Evolutionary conservation across 2,329 filamentous ascomycete genomes (phyloP), one percentile per base, ranked within the genome.

Genomic region (Penicillium vulpinum): DNA sequence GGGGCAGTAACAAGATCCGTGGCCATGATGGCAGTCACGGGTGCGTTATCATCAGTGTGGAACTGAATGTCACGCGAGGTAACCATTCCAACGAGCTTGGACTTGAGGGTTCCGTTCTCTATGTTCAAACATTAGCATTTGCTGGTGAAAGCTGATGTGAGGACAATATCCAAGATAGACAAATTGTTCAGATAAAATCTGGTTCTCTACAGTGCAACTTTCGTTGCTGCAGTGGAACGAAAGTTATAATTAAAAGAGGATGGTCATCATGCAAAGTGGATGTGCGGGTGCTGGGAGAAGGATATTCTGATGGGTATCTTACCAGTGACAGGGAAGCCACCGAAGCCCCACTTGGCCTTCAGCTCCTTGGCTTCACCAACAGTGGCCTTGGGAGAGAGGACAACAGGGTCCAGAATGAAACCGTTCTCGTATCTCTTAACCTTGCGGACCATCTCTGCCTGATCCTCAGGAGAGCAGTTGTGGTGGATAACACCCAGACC

Each of bases 341-440:
- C 94, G 72, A 99, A 99, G 29, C 94, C 93, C 91, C 94, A 97
- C 81, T 92, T 92, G 82, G 96, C 90, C 84, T 97, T 99, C 66
- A 99, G 82, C 31, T 88, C 88, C 78, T 89, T 93, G 57, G 91
- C 93, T 78, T 97, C 92, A 51, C 86, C 91, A 56, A 99, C 90
- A 38, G 93, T 97, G 63, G 91, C 95, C 65, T 84, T 85, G 59
- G 90, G 90, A 70, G 85, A 89, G 69, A 99, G 91, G 72, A 97
- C 92, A 56, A 99, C 87, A 41, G 94, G 94, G 73, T 99, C 95
- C 45, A 91, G 83, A 73, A 99, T 99, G 83, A 99, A 99, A 68
- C 94, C 94, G 81, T 99, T 99, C 82, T 99, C 94, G 78, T 92
- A 99, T 72, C 94, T 86, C 88, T 99, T 99, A 69, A 99, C 94